phyloP scores from a whole-genome alignment of 139 green algal genomes.

The Tetratostichococcus sp. region DNA sequence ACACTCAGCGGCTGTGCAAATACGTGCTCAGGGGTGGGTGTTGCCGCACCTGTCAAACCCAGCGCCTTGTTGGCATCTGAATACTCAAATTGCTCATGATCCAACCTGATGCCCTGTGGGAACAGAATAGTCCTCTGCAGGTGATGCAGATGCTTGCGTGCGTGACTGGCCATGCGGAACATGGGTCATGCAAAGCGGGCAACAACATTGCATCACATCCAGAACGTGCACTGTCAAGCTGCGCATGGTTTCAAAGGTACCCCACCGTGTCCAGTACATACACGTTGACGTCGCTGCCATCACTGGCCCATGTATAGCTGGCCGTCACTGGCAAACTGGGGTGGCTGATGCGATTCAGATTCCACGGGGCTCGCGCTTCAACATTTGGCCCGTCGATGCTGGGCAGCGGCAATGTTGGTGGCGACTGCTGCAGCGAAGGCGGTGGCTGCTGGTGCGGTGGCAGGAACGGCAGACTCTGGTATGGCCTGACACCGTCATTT shows the following conservation, averaged over 20 bases:
- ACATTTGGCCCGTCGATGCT: background rate
- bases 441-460: constrained; percentile 3
- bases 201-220: too few species aligned
- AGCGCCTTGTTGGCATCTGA: background rate
- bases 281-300: constrained; percentile 53
- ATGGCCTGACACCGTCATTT: background rate
- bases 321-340: constrained; percentile 49
- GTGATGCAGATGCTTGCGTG: too few species aligned
- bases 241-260: too few species aligned
- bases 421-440: too few species aligned
- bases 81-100: constrained; percentile 25
- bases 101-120: constrained; percentile 23
- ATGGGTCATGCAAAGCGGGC: too few species aligned
- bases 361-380: constrained; percentile 37
- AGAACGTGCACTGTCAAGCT: too few species aligned
- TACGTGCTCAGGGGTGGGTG: too few species aligned
- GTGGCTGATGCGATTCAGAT: constrained; percentile 68
- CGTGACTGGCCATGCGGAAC: too few species aligned
- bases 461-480: background rate
- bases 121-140: too few species aligned
- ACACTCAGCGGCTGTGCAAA: too few species aligned
- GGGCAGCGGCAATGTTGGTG: background rate
- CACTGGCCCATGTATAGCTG: constrained; percentile 38
- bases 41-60: constrained; percentile 4
- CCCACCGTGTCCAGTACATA: constrained; percentile 70